Evolutionary conservation across 805 yeast species (phyloP).

Genomic region (Priceomyces fermenticarens): DNA sequence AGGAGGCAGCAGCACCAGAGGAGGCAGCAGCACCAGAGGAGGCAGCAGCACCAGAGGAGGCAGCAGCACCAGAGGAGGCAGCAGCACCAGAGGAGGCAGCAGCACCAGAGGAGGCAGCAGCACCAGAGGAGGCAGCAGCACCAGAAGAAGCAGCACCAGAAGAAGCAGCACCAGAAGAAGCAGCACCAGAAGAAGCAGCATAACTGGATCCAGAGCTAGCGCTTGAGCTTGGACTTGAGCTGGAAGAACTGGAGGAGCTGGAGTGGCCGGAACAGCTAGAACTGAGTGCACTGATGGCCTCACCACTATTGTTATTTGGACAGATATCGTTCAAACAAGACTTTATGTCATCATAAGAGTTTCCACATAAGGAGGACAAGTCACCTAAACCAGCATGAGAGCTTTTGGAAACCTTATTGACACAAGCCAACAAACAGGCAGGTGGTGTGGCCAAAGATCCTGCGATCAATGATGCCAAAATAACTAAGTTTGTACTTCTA

Average conservation of each 20-base stretch:
- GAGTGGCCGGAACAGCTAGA: slow-evolving; percentile 49
- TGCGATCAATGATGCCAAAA: slow-evolving; percentile 40
- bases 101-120: slow-evolving; percentile 12
- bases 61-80: slow-evolving; percentile 15
- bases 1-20: too few species aligned
- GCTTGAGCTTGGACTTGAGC: slow-evolving; percentile 21
- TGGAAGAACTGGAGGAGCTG: slow-evolving; percentile 24
- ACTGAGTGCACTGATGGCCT: slow-evolving; percentile 61
- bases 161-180: slow-evolving; percentile 8
- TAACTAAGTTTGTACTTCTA: slow-evolving; percentile 24
- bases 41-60: slow-evolving; percentile 13
- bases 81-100: slow-evolving; percentile 11
- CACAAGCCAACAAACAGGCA: slow-evolving; percentile 90
- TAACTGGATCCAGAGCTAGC: slow-evolving; percentile 23
- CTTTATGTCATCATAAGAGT: slow-evolving; percentile 51
- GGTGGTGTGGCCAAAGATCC: slow-evolving; percentile 73
- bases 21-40: slow-evolving; percentile 12
- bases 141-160: slow-evolving; percentile 16
- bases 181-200: slow-evolving; percentile 15
- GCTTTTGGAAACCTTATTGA: slow-evolving; percentile 62
- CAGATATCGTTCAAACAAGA: slow-evolving; percentile 66
- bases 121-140: slow-evolving; percentile 12
- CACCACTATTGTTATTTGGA: slow-evolving; percentile 56
- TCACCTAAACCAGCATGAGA: slow-evolving; percentile 60
- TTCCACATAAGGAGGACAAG: slow-evolving; percentile 65